Base-by-base conservation (phyloP, 108 stramenopile species). In the Skeletonema potamos region DNA sequence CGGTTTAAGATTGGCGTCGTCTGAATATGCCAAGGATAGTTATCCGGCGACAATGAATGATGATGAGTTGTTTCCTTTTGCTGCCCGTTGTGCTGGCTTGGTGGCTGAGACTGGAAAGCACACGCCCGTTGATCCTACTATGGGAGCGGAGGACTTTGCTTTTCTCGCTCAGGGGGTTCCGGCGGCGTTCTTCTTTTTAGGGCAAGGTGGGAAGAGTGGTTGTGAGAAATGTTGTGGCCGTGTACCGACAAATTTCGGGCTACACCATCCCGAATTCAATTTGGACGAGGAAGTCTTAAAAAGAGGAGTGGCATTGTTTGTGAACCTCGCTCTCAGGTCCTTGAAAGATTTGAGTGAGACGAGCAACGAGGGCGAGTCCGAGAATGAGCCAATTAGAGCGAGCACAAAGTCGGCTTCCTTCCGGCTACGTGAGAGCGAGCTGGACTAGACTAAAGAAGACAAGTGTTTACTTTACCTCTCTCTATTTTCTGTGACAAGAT, bases 101-200 rank as follows among this genome's bases (percentile, higher is more conserved):
- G 85, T 94, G 12, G 60, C 90, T 20, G 70, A 73, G 12, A 70
- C 61, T 26, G 85, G 84, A 5, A 43, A 66, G 5, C 30, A 85
- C 4, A 68, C 66, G 27, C 66, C 73, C 8, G 79, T 87, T 39
- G 89, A 90, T 55, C 93, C 92, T 2, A 94, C 96, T 32, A 94
- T 97, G 93, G 96, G 93, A 7, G 96, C 85, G 4, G 96, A 97
- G 79, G 96, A 97, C 62, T 97, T 97, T 82, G 78, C 86, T 0
- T 97, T 90, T 68, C 58, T 94, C 9, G 91, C 93, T 0, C 85
- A 96, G 43, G 64, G 68, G 13, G 79, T 94, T n/a, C 92, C 92
- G 0, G 74, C 82, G 8, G 85, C 87, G 7, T 96, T 94, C 48
- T 91, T 91, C 57, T 81, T 92, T 56, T 55, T 96, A 44, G 92